Base-by-base conservation (phyloP, 2,329 filamentous ascomycete species). In the Lasiodiplodia citricola region DNA sequence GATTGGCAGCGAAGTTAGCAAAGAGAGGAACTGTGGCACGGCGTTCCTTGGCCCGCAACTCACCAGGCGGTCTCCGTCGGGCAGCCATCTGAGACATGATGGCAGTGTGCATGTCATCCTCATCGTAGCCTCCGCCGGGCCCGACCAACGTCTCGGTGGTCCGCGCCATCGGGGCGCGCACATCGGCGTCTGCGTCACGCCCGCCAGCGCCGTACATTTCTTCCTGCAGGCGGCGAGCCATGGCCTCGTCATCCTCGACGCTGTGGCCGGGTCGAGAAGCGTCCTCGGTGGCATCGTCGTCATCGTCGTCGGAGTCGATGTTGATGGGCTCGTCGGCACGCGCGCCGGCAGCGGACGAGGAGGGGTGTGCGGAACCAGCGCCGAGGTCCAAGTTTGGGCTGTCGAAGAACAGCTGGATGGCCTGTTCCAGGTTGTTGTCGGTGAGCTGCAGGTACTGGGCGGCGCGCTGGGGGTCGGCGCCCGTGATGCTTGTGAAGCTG, bases 121-220 rank as follows among this genome's bases (percentile, higher is more conserved):
- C 77, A 7, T 69, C 70, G 7, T 86, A 88, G 25, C 85, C 87
- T 41, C 84, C 84, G 14, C 83, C 87, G 1, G 92, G 92, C 2
- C 91, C 94, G 11, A 97, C 90, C 65, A 99, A 86, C 0, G 94
- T 97, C 82, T 99, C 96, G 14, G 93, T 96, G 35, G 92, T 97
- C 74, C 93, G 88, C 56, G 91, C 93, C 80, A 99, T 96, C 10
- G 96, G 96, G 58, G 96, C 96, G 75, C 96, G 87, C 67, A 99
- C 90, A 56, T 85, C 91, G 73, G 90, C 90, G 47, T 66, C 73
- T 63, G 13, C 67, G 21, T 67, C 70, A 83, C 76, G n/a, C 64
- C 68, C 79, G 8, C 79, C 82, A 70, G 38, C 77, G 65, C 87
- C 86, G 74, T 97, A 98, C 76, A 97, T 87, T 80, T 99, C 94